Evolutionary conservation across 306 rosid species (phyloP).

Genomic region (Boehmeria nivea): DNA sequence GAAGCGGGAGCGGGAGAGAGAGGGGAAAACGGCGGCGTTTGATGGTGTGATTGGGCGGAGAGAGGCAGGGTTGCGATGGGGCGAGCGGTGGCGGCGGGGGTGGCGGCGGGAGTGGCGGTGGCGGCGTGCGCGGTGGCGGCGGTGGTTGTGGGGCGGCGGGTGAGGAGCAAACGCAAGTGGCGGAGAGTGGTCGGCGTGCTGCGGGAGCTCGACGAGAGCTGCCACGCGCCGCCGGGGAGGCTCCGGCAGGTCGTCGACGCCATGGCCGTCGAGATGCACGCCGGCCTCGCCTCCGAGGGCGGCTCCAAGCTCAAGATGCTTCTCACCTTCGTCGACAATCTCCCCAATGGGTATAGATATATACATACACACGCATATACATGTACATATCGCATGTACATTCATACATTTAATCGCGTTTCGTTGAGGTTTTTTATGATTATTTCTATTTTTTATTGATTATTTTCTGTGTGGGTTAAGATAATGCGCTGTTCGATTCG

Average conservation of each 20-base stretch:
- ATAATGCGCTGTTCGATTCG: neutral
- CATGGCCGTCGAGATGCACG: constrained; percentile 99
- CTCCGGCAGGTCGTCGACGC: constrained; percentile 86
- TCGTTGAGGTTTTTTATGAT: neutral
- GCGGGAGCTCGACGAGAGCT: constrained; percentile 64
- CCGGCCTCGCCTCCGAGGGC: constrained; percentile 92
- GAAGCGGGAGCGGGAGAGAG: constrained; percentile 28
- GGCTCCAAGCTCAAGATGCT: constrained; percentile 98
- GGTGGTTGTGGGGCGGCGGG: constrained; percentile 62
- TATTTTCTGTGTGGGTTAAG: too few species aligned
- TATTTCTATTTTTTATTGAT: too few species aligned
- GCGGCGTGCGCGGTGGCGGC: constrained; percentile 74
- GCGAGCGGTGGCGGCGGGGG: constrained; percentile 46
- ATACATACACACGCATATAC: neutral
- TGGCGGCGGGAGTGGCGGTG: constrained; percentile 67
- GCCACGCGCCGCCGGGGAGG: constrained; percentile 62
- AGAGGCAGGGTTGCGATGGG: constrained; percentile 40
- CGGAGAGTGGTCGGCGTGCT: constrained; percentile 53
- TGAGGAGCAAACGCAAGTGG: constrained; percentile 75
- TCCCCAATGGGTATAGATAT: constrained; percentile 76
- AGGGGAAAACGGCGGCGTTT: constrained; percentile 29
- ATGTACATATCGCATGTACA: too few species aligned
- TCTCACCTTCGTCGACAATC: constrained; percentile 78
- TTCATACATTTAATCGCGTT: neutral
- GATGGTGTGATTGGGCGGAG: constrained; percentile 42